Percentiles rank a stretch among this genome's conserved stretches.
These are phyloP conservation scores for Metschnikowia chrysomelidarum DNA, from an alignment of 805 yeast species.

Conservation along the genomic window DNA sequence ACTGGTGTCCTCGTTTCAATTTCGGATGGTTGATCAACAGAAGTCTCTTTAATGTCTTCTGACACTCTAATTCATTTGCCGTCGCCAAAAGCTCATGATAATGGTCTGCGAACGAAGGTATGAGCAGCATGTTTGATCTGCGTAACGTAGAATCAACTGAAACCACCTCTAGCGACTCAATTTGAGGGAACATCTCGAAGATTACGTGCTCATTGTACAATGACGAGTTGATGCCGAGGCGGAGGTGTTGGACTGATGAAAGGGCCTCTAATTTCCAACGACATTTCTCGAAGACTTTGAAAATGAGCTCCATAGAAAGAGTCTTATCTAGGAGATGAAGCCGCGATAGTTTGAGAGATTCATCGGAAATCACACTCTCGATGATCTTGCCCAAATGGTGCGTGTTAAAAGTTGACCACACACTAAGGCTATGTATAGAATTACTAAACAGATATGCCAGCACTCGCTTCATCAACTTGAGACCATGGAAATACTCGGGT, in stretches of 20 bases:
- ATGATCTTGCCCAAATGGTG: slow-evolving; percentile 28
- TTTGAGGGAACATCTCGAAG: slow-evolving; percentile 23
- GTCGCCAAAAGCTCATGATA: slow-evolving; percentile 9
- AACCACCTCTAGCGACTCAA: slow-evolving; percentile 25
- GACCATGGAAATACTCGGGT: slow-evolving; percentile 31
- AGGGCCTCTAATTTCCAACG: slow-evolving; percentile 28
- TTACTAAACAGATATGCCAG: slow-evolving; percentile 16
- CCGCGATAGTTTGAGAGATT: slow-evolving; percentile 19
- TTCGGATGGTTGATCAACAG: slow-evolving; percentile 28
- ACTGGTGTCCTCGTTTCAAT: slow-evolving; percentile 16
- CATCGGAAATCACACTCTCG: slow-evolving; percentile 26
- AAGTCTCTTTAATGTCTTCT: slow-evolving; percentile 19
- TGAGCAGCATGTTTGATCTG: slow-evolving; percentile 17
- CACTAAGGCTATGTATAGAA: slow-evolving; percentile 21
- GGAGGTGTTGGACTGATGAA: slow-evolving; percentile 20
- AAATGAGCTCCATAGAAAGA: slow-evolving; percentile 26
- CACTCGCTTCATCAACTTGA: slow-evolving; percentile 27
- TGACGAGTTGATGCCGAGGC: slow-evolving; percentile 29
- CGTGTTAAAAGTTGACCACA: slow-evolving; percentile 22
- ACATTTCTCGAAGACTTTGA: slow-evolving; percentile 24
- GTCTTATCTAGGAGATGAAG: slow-evolving; percentile 31
- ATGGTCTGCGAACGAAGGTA: slow-evolving; percentile 20
- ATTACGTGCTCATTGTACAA: slow-evolving; percentile 13
- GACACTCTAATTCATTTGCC: neutral
- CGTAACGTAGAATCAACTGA: slow-evolving; percentile 20